phyloP scores from a whole-genome alignment of 805 yeast species.

The Pichia californica region DNA sequence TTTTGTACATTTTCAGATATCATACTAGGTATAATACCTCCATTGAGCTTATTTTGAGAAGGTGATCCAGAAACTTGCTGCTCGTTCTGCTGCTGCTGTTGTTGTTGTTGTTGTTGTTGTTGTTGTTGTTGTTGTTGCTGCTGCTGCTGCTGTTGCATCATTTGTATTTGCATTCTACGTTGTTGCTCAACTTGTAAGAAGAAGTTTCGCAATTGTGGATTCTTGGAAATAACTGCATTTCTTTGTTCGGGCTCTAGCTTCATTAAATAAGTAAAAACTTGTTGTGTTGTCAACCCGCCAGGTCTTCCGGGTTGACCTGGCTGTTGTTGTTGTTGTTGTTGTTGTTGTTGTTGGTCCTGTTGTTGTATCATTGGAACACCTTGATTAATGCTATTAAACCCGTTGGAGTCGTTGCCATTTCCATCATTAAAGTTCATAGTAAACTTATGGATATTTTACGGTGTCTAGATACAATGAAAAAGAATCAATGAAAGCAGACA shows the following conservation, averaged over 20 bases:
- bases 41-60: too few species aligned
- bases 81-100: conserved; percentile 12
- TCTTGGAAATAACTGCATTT: conserved; percentile 25
- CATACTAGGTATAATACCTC: too few species aligned
- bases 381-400: neutral
- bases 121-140: conserved; percentile 12
- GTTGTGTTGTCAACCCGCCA: conserved; percentile 21
- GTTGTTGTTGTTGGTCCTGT: neutral
- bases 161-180: conserved; percentile 23
- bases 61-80: neutral
- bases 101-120: conserved; percentile 6
- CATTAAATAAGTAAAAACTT: conserved; percentile 29
- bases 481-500: too few species aligned
- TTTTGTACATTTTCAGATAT: too few species aligned
- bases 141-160: conserved; percentile 7
- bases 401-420: neutral
- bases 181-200: conserved; percentile 31
- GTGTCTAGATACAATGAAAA: too few species aligned
- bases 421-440: neutral
- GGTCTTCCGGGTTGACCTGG: neutral
- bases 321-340: neutral
- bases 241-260: conserved; percentile 32
- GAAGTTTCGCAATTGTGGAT: conserved; percentile 30
- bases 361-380: too few species aligned
- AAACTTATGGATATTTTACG: neutral